A percentile compares a stretch with the other conserved stretches of the same genome.
phyloP scores from a whole-genome alignment of 345 rosid genomes.

The Atalantia buxifolia region DNA sequence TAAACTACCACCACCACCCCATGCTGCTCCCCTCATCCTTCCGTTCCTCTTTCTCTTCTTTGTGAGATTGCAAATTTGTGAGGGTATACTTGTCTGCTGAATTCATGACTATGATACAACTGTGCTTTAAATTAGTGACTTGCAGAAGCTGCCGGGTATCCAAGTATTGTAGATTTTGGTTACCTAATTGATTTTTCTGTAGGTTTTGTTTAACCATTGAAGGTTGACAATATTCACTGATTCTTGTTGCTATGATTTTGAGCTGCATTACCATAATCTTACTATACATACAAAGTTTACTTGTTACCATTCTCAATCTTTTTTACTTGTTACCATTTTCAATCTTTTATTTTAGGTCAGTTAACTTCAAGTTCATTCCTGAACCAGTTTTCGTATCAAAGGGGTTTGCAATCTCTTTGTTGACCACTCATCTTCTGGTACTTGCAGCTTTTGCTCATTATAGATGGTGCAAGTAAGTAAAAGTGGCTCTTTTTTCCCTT shows the following conservation, averaged over 20 bases:
- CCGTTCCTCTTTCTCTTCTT: not conserved
- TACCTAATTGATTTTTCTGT: not conserved
- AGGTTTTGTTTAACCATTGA: not conserved
- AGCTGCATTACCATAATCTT: not conserved
- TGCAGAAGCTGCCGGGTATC: not conserved
- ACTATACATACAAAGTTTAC: not conserved
- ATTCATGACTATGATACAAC: not conserved
- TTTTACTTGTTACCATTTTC: not conserved
- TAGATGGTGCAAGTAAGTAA: slow-evolving; percentile 96
- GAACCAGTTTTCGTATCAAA: slow-evolving; percentile 84
- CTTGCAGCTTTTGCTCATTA: slow-evolving; percentile 66
- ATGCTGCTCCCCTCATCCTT: not conserved
- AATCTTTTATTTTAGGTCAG: slow-evolving; percentile 68
- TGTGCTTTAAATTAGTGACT: not conserved
- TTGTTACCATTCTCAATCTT: not conserved
- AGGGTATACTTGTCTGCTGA: not conserved
- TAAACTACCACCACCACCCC: no score
- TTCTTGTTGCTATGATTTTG: not conserved
- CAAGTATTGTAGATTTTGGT: not conserved
- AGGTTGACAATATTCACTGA: not conserved
- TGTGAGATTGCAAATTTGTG: not conserved
- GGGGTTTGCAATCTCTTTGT: slow-evolving; percentile 78
- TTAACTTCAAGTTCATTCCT: slow-evolving; percentile 92
- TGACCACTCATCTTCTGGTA: slow-evolving; percentile 62
- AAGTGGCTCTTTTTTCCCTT: not conserved